Evolutionary conservation across 2,329 filamentous ascomycete genomes (phyloP), one percentile per base, ranked within the genome.

Genomic region (Dothistroma pini): DNA sequence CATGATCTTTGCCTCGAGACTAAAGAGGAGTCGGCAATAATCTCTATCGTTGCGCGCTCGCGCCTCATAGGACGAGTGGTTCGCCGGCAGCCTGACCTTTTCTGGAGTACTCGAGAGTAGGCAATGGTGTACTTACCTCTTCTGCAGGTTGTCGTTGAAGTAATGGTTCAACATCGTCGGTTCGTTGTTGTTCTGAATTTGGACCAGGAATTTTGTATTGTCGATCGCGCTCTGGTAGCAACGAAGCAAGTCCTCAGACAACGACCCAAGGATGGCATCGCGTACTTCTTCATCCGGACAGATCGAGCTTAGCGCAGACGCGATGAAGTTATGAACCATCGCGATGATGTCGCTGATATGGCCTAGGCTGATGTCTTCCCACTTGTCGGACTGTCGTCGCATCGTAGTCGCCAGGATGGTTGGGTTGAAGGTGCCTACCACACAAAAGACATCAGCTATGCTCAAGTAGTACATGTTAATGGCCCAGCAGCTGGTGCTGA

Each of bases 271-370:
- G 0, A 89, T 64, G n/a, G 77, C 72, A 0, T 74, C 64, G 0
- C 76, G 72, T 0, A 86, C 75, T 0, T 66, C 66, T 1, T 66
- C 48, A 52, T 87, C 82, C 0, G 72, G 67, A 52, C 82, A 84
- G 7, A 80, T 70, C 0, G 66, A 50, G 0, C 69, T 59, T 2
- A 89, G 72, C 0, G 82, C 70, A 0, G 64, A 68, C 1, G 60
- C 55, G 55, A 86, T 82, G 69, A 84, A 88, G 1, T 73, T 59
- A 51, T 88, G 84, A 0, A 86, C 79, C 0, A 82, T 59, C 0
- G 75, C 56, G 5, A 87, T 81, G 2, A 81, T 73, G 29, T 82
- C 78, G 60, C 79, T 80, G 5, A 85, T 75, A 61, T 87, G 84
- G 0, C 75, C 76, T 0, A 77, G 60, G 0, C 81, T 77, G 1